phyloP scores from a whole-genome alignment of 2,329 filamentous ascomycete species.

The Clonostachys sp. region DNA sequence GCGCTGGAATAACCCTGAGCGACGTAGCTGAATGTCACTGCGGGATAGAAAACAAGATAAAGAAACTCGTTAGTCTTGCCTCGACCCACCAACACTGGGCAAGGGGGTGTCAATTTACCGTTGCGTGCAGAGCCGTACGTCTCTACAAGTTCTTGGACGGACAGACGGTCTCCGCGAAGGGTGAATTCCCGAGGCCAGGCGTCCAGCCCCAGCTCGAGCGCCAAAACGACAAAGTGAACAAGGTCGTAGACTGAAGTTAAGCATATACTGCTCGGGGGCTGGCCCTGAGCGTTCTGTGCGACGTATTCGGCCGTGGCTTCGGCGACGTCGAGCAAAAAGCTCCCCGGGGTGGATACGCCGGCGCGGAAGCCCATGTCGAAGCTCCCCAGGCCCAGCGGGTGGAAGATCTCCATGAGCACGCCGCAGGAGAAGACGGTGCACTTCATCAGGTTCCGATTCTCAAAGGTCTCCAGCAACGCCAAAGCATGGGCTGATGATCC shows the following conservation, averaged over 20 bases:
- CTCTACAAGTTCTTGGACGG: constrained; percentile 53
- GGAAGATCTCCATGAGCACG: constrained; percentile 72
- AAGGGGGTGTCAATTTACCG: constrained; percentile 23
- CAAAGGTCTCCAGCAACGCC: constrained; percentile 49
- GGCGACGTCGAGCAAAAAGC: constrained; percentile 62
- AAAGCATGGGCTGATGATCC: constrained; percentile 51
- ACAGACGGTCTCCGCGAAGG: constrained; percentile 64
- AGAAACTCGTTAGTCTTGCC: constrained; percentile 1
- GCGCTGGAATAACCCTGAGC: constrained; percentile 32
- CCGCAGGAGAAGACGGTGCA: constrained; percentile 72
- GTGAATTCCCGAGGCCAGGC: constrained; percentile 66
- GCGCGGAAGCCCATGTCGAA: constrained; percentile 55
- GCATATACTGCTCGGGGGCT: constrained; percentile 47
- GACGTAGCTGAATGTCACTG: constrained; percentile 32
- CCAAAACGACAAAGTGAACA: constrained; percentile 65
- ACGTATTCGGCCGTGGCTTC: constrained; percentile 56
- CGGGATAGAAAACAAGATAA: neutral
- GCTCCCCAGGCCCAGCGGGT: constrained; percentile 56
- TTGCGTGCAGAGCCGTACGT: constrained; percentile 43
- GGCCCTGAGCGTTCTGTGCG: constrained; percentile 42
- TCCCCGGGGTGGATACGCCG: constrained; percentile 50
- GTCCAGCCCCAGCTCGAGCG: constrained; percentile 54
- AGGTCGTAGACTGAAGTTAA: constrained; percentile 69
- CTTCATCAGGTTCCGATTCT: constrained; percentile 47
- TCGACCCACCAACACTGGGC: neutral